These are phyloP conservation scores for Aureobasidium vineae DNA, from an alignment of 2,329 filamentous ascomycete genomes.

Conservation along the genomic window DNA sequence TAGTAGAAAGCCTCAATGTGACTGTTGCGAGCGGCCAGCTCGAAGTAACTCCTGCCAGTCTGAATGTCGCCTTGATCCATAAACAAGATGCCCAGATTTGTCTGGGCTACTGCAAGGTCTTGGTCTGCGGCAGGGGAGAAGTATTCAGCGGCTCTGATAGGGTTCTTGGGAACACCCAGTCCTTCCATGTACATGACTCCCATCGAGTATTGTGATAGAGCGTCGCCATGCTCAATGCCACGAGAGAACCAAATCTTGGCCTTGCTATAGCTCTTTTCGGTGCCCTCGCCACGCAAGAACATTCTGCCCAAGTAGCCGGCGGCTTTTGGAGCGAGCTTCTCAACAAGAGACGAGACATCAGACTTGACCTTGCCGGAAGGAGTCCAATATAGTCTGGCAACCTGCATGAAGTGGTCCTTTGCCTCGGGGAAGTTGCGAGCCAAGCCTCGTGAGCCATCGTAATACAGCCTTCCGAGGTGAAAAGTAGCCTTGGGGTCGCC, in stretches of 20 bases:
- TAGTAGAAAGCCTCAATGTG: constrained; percentile 92
- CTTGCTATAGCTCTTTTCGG: constrained; percentile 71
- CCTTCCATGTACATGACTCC: constrained; percentile 82
- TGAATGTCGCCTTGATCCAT: constrained; percentile 84
- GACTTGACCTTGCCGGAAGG: constrained; percentile 68
- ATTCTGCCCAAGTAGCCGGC: constrained; percentile 86
- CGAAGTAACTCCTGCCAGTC: constrained; percentile 81
- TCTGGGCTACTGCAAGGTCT: constrained; percentile 75
- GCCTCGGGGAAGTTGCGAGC: constrained; percentile 71
- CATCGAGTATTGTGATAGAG: constrained; percentile 79
- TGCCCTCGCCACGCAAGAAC: constrained; percentile 83
- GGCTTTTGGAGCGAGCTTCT: constrained; percentile 77
- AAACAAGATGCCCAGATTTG: constrained; percentile 78
- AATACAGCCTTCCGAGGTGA: constrained; percentile 80
- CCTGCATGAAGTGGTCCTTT: constrained; percentile 75
- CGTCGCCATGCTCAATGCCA: constrained; percentile 71
- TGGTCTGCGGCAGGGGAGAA: constrained; percentile 79
- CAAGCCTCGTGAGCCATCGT: constrained; percentile 76
- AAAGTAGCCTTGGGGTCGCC: constrained; percentile 86
- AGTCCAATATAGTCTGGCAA: constrained; percentile 79
- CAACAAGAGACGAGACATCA: constrained; percentile 66
- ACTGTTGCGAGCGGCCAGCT: constrained; percentile 75
- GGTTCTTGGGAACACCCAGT: constrained; percentile 67
- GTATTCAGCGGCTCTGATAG: constrained; percentile 68
- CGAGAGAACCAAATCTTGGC: constrained; percentile 82